Base-by-base conservation (phyloP, 2,329 filamentous ascomycete genomes). In the Colletotrichum phormii region DNA sequence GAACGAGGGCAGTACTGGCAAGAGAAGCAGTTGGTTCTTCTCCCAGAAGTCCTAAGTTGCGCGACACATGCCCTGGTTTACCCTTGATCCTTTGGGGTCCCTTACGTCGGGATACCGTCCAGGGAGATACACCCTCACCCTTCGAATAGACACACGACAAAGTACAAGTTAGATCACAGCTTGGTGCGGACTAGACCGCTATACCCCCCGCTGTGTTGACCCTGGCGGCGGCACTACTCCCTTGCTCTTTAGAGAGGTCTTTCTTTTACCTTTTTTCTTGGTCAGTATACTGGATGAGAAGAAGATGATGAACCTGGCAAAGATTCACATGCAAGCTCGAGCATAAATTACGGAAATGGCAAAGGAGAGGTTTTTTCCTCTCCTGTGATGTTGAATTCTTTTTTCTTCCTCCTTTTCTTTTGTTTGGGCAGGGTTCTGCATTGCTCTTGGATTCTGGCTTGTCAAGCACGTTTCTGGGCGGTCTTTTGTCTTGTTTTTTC, bases 1-100 rank as follows among this genome's bases (percentile, higher is more conserved):
- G 82, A 90, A 86, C 78, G 89, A 91, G 80, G 83, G 83, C 76
- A 80, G 77, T 77, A 80, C 82, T 77, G 88, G 84, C 84, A 94
- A 94, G 89, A 88, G 92, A 78, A 90, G 88, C 78, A 93, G 91
- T 81, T 94, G 92, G 92, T 93, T 93, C 85, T 93, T 93, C 82
- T 75, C 74, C 46, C 90, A 92, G 82, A 91, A 92, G 84, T 86
- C 84, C 77, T 86, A 82, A 77, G 67, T n/a, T 24, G 60, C 37
- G n/a, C 18, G 9, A 18, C 15, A 22, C 12, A 26, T 15, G 51
- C 18, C 18, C 53, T 37, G 24, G 51, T 55, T 51, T 37, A 53
- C 35, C n/a, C 55, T 53, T 42, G 13, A 71, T 29, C 6, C 46
- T 37, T 31, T 37, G 29, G 33, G 15, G 37, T 26, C 37, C 42